Evolutionary conservation across 768 basidiomycete genomes (phyloP), one percentile per base, ranked within the genome.

Genomic region (Leccinum variicolor): DNA sequence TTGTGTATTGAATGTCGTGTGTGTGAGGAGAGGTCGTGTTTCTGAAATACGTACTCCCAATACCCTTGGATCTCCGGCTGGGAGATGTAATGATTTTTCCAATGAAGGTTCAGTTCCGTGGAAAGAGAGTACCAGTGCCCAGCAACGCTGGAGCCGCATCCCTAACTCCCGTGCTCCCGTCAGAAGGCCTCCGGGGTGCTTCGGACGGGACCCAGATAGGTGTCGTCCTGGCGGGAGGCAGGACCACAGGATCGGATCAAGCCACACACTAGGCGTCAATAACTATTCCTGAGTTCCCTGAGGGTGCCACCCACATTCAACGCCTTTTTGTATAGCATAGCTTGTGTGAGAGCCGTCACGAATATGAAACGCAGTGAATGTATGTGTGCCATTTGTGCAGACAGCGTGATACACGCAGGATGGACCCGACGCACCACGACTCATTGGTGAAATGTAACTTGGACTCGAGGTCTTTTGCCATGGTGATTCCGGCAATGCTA

Each of bases 11-110:
- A 81, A 76, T 51, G 71, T 64, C 28, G 80, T 81, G 63, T 81
- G 63, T 76, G 75, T 13, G 60, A 52, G 25, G 55, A 49, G 71
- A 53, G 72, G 26, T 36, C 65, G 55, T 83, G 69, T 62, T 79
- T 81, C 47, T 72, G 68, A 72, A 74, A 79, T 13, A 85, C 70
- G 9, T 68, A 60, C 55, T 77, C 72, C 80, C 81, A 81, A 45
- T 46, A 49, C n/a, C 23, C 41, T 58, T 46, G 55, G 15, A 63
- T 58, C 21, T 43, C 48, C 7, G 29, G 50, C 29, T 52, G 46
- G 52, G 62, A 59, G 21, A 59, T 41, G 52, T 46, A 28, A 50
- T 50, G 7, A 50, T 26, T 29, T 45, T 33, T 50, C 61, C 41
- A 34, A 9, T 36, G 9, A 6, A 33, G 28, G 33, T 45, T 39